phyloP scores from a whole-genome alignment of 345 rosid species.

The Pugionium cornutum region DNA sequence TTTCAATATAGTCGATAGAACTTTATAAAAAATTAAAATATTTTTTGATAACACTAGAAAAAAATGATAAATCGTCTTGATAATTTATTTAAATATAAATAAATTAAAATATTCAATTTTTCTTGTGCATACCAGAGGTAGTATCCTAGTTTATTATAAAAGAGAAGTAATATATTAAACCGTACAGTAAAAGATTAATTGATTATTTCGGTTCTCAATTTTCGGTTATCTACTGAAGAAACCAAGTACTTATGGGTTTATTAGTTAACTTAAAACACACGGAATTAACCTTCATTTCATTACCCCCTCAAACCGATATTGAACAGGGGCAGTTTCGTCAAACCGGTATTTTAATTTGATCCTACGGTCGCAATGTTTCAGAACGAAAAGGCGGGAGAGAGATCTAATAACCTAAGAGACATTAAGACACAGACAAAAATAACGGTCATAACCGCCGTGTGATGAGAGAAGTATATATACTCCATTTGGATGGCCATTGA shows the following conservation, averaged over 20 bases:
- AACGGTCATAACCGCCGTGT: slow-evolving; percentile 30
- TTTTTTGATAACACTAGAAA: too few relatives aligned
- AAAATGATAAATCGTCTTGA: too few relatives aligned
- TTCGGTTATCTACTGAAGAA: background rate
- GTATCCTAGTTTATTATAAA: too few relatives aligned
- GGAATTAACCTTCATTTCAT: background rate
- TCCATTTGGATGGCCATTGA: background rate
- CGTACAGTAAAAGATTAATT: background rate
- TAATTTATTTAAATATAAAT: too few relatives aligned
- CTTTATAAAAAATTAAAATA: too few relatives aligned
- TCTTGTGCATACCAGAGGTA: too few relatives aligned
- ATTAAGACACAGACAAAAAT: background rate
- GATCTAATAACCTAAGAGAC: background rate
- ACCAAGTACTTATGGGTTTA: background rate
- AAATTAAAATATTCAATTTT: too few relatives aligned
- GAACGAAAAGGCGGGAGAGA: slow-evolving; percentile 29
- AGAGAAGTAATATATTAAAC: too few relatives aligned
- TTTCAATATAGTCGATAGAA: too few relatives aligned
- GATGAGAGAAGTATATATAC: slow-evolving; percentile 17
- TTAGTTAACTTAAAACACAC: background rate
- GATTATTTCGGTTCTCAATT: background rate
- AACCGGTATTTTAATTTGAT: background rate
- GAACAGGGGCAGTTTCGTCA: background rate
- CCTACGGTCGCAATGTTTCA: slow-evolving; percentile 21
- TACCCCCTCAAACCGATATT: background rate